Evolutionary conservation across 306 rosid genomes (phyloP).

Genomic region (Luffa aegyptiaca): DNA sequence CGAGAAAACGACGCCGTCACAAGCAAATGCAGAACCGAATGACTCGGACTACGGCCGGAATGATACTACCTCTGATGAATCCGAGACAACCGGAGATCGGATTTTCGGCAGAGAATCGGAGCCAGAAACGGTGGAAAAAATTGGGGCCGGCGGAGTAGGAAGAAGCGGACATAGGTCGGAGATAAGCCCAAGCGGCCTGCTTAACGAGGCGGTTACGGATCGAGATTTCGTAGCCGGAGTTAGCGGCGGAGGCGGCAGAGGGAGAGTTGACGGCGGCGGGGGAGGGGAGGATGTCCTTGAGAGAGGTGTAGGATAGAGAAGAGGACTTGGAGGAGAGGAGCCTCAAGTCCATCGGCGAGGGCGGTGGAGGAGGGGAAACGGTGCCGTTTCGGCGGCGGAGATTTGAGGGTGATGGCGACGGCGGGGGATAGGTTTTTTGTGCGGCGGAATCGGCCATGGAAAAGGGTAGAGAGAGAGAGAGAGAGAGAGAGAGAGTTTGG

Average conservation of each 20-base stretch:
- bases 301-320: conserved; percentile 35
- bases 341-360: conserved; percentile 12
- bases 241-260: conserved; percentile 11
- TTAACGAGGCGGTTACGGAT: conserved; percentile 67
- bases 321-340: conserved; percentile 16
- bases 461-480: background rate
- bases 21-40: conserved; percentile 9
- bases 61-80: conserved; percentile 9
- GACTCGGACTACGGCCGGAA: conserved; percentile 18
- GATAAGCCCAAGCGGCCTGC: conserved; percentile 99
- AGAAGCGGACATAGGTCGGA: conserved; percentile 74
- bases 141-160: conserved; percentile 24
- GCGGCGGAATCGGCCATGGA: conserved; percentile 2
- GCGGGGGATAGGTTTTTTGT: background rate
- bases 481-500: background rate
- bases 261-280: conserved; percentile 6
- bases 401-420: background rate
- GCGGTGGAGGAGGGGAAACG: conserved; percentile 12
- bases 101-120: conserved; percentile 9
- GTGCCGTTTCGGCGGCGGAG: conserved; percentile 9
- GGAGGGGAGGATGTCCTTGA: conserved; percentile 48
- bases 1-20: background rate
- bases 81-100: conserved; percentile 10
- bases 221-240: conserved; percentile 42
- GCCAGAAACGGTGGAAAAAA: conserved; percentile 17